Evolutionary conservation across 2,329 filamentous ascomycete species (phyloP), one percentile per base, ranked within the genome.

Genomic region (Xylariaceae sp.): DNA sequence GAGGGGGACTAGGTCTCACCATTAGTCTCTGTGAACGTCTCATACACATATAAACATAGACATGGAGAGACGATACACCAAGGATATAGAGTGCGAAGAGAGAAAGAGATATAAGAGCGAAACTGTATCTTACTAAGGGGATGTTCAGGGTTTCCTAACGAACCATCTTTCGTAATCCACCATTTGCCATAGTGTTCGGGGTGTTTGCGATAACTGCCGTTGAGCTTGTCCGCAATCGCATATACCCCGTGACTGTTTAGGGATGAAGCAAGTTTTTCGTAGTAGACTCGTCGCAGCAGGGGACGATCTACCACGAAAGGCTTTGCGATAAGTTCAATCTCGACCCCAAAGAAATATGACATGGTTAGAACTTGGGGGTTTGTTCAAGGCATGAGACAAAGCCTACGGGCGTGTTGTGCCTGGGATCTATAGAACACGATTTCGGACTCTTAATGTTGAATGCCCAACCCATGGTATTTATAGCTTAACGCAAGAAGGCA

Each of bases 301-400:
- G n/a, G n/a, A n/a, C n/a, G n/a, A n/a, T n/a, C n/a, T n/a, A n/a
- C n/a, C n/a, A n/a, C n/a, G n/a, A n/a, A 10, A 15, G 44, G 44
- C 24, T 47, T 4, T 15, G 24, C 33, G 23, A 47, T 39, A 18
- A 39, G 24, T 30, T 47, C 44, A n/a, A 47, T 47, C 33, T 47
- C 33, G 20, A 47, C 33, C 10, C 44, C 33, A 37, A 47, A 49
- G 30, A 26, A 41, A 33, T 49, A 49, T 15, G 15, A 46, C 30
- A 36, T 46, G 5, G 33, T 29, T 26, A 3, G 16, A n/a, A 20
- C 43, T 36, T 18, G 9, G 13, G 27, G 2, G 40, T 21, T 16
- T 30, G 15, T 32, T 16, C 27, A 43, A 32, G 40, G 16, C 40
- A 33, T 26, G 40, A 42, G 6, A 9, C 21, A 6, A 29, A 13